A percentile compares a stretch with the other conserved stretches of the same genome.
These are phyloP conservation scores for Quercus aquifolioides DNA, from an alignment of 306 rosid genomes.

Conservation along the genomic window DNA sequence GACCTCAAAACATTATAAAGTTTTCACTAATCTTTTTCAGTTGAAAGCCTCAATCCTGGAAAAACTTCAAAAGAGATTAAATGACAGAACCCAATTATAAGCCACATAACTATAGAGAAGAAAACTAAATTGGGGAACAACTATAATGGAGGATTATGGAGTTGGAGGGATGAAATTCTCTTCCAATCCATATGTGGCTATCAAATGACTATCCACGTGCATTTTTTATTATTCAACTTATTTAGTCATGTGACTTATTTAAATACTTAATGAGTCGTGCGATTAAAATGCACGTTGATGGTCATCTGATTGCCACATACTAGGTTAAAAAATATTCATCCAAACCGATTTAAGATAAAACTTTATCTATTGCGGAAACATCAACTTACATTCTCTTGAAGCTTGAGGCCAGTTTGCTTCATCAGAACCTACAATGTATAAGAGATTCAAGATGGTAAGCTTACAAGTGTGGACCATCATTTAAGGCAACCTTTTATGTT, in stretches of 20 bases:
- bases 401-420: conserved; percentile 83
- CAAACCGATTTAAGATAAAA: no score
- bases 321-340: no score
- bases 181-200: no score
- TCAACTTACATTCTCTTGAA: conserved; percentile 70
- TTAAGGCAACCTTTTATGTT: conserved; percentile 1
- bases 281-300: no score
- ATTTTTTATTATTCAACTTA: no score
- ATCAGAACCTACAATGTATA: conserved; percentile 61
- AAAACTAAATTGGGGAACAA: conserved; percentile 13
- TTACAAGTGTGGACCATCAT: conserved; percentile 19
- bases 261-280: no score
- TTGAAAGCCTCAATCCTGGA: conserved; percentile 9
- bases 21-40: background rate
- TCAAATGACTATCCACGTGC: no score
- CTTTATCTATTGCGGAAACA: background rate
- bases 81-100: conserved; percentile 6
- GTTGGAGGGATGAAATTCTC: no score
- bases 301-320: no score
- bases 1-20: background rate
- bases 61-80: conserved; percentile 3
- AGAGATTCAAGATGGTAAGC: conserved; percentile 20
- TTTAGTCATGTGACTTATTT: no score
- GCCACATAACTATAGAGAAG: conserved; percentile 12
- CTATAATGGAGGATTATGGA: background rate